These are phyloP conservation scores for Mesotaenium endlicherianum DNA, from an alignment of 139 green algal genomes.

Conservation along the genomic window DNA sequence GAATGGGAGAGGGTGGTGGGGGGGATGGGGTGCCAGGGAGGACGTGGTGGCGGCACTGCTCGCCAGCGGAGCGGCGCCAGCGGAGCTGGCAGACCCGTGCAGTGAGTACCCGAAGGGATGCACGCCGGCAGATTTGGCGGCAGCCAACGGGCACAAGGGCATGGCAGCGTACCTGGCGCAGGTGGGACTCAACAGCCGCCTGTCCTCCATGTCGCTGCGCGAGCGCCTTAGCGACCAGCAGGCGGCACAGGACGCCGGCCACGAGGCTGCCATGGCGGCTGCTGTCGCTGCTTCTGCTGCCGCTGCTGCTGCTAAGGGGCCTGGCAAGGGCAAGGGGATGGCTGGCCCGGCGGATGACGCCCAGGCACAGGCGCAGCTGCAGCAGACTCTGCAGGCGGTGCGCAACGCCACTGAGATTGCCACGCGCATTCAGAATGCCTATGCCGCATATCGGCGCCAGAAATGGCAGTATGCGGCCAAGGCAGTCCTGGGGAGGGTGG, in stretches of 20 bases:
- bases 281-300: too few species aligned
- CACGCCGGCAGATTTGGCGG: slow-evolving; percentile 31
- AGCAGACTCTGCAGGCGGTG: neutral
- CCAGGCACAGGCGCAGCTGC: too few species aligned
- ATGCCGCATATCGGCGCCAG: too few species aligned
- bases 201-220: slow-evolving; percentile 16
- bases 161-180: slow-evolving; percentile 45
- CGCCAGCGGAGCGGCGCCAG: neutral
- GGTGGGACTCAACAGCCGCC: neutral
- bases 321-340: too few species aligned
- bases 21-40: neutral
- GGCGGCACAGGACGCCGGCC: too few species aligned
- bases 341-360: too few species aligned
- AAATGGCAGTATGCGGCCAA: too few species aligned
- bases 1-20: neutral
- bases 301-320: too few species aligned
- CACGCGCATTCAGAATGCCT: neutral
- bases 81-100: neutral
- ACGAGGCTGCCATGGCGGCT: too few species aligned
- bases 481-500: too few species aligned
- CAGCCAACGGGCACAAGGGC: slow-evolving; percentile 7
- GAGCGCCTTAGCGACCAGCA: neutral
- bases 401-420: neutral
- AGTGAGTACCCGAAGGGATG: neutral
- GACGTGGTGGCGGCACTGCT: slow-evolving; percentile 7